phyloP scores from a whole-genome alignment of 805 yeast genomes.

The Teunomyces lycoperdinae region DNA sequence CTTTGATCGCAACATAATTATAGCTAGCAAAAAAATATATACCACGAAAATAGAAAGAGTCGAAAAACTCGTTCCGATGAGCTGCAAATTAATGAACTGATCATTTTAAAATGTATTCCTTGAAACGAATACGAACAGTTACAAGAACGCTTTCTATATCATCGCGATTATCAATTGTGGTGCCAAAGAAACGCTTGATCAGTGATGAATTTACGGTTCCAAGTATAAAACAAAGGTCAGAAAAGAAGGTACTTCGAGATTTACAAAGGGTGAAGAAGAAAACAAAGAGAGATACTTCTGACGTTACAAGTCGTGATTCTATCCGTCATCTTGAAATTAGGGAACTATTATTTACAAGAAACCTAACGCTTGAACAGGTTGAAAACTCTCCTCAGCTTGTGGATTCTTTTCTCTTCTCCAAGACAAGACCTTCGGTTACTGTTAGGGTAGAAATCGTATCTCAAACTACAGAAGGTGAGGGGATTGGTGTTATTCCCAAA shows the following conservation, averaged over 20 bases:
- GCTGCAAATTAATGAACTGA: constrained; percentile 4
- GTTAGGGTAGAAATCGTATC: constrained; percentile 19
- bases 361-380: constrained; percentile 14
- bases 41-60: background rate
- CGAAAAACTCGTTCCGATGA: constrained; percentile 2
- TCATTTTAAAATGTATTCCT: background rate
- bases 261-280: constrained; percentile 13
- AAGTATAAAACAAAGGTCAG: background rate
- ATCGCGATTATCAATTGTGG: background rate
- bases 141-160: background rate
- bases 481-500: constrained; percentile 31
- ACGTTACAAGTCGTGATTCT: constrained; percentile 24
- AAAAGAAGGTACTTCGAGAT: constrained; percentile 6
- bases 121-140: constrained; percentile 1
- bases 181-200: constrained; percentile 3
- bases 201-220: background rate
- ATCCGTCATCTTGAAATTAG: constrained; percentile 24
- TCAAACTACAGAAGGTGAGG: constrained; percentile 35
- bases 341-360: constrained; percentile 14
- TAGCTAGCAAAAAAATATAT: background rate
- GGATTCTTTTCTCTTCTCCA: constrained; percentile 21
- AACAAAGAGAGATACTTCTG: constrained; percentile 31
- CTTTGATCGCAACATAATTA: constrained; percentile 1
- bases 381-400: constrained; percentile 20
- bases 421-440: constrained; percentile 16